phyloP scores from a whole-genome alignment of 208 protist genomes.

The Eutreptiella sp. region DNA sequence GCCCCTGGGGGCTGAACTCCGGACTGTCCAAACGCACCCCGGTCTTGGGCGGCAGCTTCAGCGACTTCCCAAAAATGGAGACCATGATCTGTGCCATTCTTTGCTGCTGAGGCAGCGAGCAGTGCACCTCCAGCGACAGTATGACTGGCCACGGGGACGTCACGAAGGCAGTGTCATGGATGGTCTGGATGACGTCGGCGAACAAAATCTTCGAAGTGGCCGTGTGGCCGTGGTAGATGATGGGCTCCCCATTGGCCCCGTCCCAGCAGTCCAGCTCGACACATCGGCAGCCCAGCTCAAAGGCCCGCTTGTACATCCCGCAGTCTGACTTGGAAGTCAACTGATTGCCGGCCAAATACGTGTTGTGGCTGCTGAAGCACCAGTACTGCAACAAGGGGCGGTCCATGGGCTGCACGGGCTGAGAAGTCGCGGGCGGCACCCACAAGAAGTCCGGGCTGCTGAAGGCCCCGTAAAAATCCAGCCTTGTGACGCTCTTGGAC shows the following conservation, averaged over 20 bases:
- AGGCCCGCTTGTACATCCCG: conserved; percentile 31
- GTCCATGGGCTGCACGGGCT: too few species aligned
- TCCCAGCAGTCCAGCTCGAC: conserved; percentile 73
- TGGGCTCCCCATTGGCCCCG: conserved; percentile 50
- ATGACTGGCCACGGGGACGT: conserved; percentile 55
- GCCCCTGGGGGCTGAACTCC: neutral
- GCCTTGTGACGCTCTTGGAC: too few species aligned
- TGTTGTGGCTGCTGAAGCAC: conserved; percentile 59
- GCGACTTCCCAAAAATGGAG: conserved; percentile 38
- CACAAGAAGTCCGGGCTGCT: too few species aligned
- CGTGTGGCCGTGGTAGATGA: conserved; percentile 68
- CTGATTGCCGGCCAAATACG: conserved; percentile 64
- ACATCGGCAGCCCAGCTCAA: conserved; percentile 41
- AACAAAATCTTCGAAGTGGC: conserved; percentile 54
- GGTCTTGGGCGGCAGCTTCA: neutral
- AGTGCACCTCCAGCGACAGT: conserved; percentile 64
- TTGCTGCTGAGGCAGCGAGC: conserved; percentile 42
- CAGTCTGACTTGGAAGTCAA: conserved; percentile 24
- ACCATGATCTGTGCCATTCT: conserved; percentile 45
- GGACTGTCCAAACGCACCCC: neutral
- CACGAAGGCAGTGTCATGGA: conserved; percentile 50
- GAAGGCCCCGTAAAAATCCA: too few species aligned
- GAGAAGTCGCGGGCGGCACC: too few species aligned
- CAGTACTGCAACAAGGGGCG: conserved; percentile 43
- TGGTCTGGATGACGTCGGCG: conserved; percentile 45